Evolutionary conservation across 352 stramenopile genomes (phyloP).

Genomic region (Globisporangium cylindrosporum): DNA sequence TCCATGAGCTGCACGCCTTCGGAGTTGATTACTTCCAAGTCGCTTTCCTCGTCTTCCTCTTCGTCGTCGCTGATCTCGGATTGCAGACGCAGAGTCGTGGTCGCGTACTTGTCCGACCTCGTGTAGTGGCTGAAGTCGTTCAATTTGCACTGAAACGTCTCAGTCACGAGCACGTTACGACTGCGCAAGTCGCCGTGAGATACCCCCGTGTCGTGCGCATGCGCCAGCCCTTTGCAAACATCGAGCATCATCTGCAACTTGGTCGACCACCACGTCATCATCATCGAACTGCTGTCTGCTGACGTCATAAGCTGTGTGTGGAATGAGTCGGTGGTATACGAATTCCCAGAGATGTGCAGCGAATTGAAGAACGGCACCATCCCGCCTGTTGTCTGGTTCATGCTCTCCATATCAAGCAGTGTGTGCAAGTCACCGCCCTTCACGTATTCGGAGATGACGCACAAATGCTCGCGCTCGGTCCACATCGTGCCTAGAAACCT

Average conservation of each 20-base stretch:
- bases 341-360: not conserved
- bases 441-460: conserved; percentile 69
- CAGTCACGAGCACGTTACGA: conserved; percentile 65
- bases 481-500: conserved; percentile 70
- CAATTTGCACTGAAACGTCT: conserved; percentile 55
- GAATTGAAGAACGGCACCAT: not conserved
- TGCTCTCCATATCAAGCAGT: conserved; percentile 48
- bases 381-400: conserved; percentile 23
- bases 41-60: conserved; percentile 15
- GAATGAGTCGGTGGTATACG: conserved; percentile 7
- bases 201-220: conserved; percentile 47
- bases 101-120: conserved; percentile 27
- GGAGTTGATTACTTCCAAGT: conserved; percentile 24
- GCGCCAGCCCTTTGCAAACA: conserved; percentile 46
- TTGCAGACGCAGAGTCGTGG: conserved; percentile 16
- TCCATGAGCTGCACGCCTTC: conserved; percentile 38
- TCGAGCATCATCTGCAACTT: conserved; percentile 66
- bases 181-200: conserved; percentile 64
- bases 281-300: conserved; percentile 21
- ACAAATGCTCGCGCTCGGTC: conserved; percentile 58
- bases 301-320: conserved; percentile 15
- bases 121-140: conserved; percentile 48
- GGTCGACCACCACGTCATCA: conserved; percentile 28
- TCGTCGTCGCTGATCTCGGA: conserved; percentile 19
- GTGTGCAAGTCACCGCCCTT: conserved; percentile 50